phyloP scores from a whole-genome alignment of 106 monocot genomes.

The Allium fistulosum region DNA sequence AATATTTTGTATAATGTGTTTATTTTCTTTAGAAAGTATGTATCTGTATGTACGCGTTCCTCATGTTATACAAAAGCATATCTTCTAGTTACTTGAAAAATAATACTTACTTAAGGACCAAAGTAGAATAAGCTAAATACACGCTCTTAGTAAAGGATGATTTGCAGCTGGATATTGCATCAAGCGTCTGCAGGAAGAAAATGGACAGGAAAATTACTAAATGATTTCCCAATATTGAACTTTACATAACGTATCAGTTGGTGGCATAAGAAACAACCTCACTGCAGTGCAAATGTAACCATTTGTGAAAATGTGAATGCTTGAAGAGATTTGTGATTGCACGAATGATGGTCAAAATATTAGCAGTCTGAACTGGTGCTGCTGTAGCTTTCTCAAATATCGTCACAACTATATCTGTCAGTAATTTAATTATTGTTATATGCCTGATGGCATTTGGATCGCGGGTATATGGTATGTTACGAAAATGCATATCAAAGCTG shows the following conservation, averaged over 20 bases:
- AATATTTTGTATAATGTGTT: too few relatives aligned
- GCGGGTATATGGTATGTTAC: too few relatives aligned
- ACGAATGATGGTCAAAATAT: slow-evolving; percentile 69
- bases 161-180: slow-evolving; percentile 56
- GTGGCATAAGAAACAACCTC: slow-evolving; percentile 40
- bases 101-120: slow-evolving; percentile 76
- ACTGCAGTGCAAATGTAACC: slow-evolving; percentile 67
- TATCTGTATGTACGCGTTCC: too few relatives aligned
- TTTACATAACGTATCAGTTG: not conserved
- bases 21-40: too few relatives aligned
- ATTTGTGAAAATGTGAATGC: slow-evolving; percentile 51
- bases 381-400: slow-evolving; percentile 44
- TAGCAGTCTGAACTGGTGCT: slow-evolving; percentile 44
- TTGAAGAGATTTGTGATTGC: slow-evolving; percentile 77
- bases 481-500: too few relatives aligned
- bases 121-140: slow-evolving; percentile 66
- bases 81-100: too few relatives aligned
- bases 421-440: too few relatives aligned
- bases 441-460: too few relatives aligned
- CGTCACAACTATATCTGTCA: slow-evolving; percentile 63
- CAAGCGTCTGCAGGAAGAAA: slow-evolving; percentile 59
- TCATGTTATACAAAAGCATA: too few relatives aligned
- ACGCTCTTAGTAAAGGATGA: slow-evolving; percentile 75
- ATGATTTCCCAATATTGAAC: not conserved
- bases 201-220: not conserved